Percentiles rank a stretch among this genome's conserved stretches.
Conservation (phyloP, 148 eudicot species). For the Fallopia convolvulus region DNA sequence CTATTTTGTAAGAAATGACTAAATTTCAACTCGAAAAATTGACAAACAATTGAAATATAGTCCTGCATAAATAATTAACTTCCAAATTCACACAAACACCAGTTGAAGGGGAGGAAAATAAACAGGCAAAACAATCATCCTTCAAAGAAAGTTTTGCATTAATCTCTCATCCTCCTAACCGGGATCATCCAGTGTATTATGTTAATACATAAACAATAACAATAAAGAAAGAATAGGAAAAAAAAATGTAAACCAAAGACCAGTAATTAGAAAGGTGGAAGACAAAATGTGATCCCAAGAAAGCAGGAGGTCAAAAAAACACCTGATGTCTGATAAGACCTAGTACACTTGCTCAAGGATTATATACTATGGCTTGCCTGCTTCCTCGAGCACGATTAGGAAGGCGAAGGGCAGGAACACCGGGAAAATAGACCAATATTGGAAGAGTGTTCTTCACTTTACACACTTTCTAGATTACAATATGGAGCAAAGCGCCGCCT, state of each 20-base stretch:
- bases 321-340: conserved; percentile 32
- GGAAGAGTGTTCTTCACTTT: conserved; percentile 22
- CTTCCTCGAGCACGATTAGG: conserved; percentile 36
- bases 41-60: no score
- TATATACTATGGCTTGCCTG: conserved; percentile 31
- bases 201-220: conserved; percentile 2
- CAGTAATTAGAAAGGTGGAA: conserved; percentile 1
- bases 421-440: conserved; percentile 12
- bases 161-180: conserved; percentile 5
- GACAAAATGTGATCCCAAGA: conserved; percentile 11
- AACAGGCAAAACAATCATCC: neutral
- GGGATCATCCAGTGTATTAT: conserved; percentile 2
- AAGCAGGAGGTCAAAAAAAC: conserved; percentile 21
- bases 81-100: neutral
- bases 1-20: no score
- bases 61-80: no score
- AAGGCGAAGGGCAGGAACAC: conserved; percentile 18
- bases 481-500: conserved; percentile 72
- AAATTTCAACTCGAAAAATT: no score
- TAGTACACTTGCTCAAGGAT: conserved; percentile 20
- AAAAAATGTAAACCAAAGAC: neutral
- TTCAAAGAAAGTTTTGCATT: neutral
- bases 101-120: neutral
- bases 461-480: conserved; percentile 50
- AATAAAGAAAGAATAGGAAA: conserved; percentile 15